Conservation (phyloP, 148 eudicot genomes). For the Simmondsia chinensis region DNA sequence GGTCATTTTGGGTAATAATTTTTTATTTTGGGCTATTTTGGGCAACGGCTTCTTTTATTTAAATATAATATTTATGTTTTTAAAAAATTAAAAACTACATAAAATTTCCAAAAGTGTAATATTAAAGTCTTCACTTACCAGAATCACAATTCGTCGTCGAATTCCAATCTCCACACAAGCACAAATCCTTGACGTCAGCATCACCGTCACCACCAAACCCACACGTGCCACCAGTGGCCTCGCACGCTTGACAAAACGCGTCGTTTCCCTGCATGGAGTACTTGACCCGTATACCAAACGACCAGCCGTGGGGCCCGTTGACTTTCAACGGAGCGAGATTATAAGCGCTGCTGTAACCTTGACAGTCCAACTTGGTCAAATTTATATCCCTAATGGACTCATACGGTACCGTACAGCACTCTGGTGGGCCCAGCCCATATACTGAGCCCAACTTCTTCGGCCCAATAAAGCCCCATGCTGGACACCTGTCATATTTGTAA, state of each 20-base stretch:
- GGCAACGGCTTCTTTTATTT: too few relatives aligned
- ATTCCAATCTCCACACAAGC: slow-evolving; percentile 80
- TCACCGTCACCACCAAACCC: slow-evolving; percentile 44
- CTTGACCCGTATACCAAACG: slow-evolving; percentile 86
- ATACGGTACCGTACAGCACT: slow-evolving; percentile 66
- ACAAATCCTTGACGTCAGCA: slow-evolving; percentile 30
- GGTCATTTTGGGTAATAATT: too few relatives aligned
- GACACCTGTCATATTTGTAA: too few relatives aligned
- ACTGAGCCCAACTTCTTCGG: slow-evolving; percentile 38
- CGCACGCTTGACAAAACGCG: slow-evolving; percentile 62
- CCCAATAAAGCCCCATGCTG: slow-evolving; percentile 56
- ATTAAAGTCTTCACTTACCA: slow-evolving; percentile 15
- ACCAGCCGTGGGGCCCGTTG: slow-evolving; percentile 69
- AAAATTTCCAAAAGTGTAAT: neutral
- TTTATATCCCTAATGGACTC: slow-evolving; percentile 52
- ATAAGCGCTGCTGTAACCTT: slow-evolving; percentile 78
- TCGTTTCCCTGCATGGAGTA: slow-evolving; percentile 59
- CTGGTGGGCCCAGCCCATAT: slow-evolving; percentile 65
- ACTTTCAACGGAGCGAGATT: slow-evolving; percentile 50
- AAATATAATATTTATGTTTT: too few relatives aligned
- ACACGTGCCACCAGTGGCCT: slow-evolving; percentile 86
- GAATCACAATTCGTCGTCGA: slow-evolving; percentile 85
- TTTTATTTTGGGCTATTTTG: too few relatives aligned
- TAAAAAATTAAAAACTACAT: neutral
- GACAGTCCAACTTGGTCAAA: slow-evolving; percentile 48